A percentile compares a stretch with the other conserved stretches of the same genome.
phyloP scores from a whole-genome alignment of 768 basidiomycete species.

The Boletus speciosus region DNA sequence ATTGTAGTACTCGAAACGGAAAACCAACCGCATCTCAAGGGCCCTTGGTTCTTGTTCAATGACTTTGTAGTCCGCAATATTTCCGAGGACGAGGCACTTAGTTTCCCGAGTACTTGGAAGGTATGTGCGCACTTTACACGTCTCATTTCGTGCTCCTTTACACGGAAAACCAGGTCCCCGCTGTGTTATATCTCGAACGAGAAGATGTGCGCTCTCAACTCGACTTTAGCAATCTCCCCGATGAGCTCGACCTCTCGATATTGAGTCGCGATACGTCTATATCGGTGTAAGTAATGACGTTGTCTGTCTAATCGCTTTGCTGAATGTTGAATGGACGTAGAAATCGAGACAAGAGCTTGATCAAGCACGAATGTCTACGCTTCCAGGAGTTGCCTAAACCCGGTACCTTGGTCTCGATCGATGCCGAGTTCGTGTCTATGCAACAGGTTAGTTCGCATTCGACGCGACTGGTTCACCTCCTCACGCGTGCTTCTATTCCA shows the following conservation, averaged over 20 bases:
- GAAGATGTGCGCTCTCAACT: conserved; percentile 54
- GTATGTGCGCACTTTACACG: conserved; percentile 37
- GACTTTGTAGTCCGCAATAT: conserved; percentile 90
- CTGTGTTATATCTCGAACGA: conserved; percentile 88
- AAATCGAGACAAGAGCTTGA: conserved; percentile 65
- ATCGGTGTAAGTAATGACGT: conserved; percentile 53
- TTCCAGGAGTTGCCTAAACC: conserved; percentile 77
- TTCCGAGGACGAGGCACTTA: conserved; percentile 80
- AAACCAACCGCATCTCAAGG: conserved; percentile 34
- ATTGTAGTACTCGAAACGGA: conserved; percentile 68
- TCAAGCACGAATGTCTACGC: conserved; percentile 75
- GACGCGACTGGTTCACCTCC: neutral
- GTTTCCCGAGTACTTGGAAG: conserved; percentile 92
- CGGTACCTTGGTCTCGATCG: conserved; percentile 90
- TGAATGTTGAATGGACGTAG: conserved; percentile 36
- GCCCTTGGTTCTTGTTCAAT: conserved; percentile 93
- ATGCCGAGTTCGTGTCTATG: conserved; percentile 97
- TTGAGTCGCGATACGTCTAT: conserved; percentile 86
- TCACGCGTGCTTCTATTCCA: neutral
- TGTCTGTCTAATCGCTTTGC: neutral
- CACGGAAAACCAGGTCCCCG: conserved; percentile 59
- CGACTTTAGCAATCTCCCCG: conserved; percentile 63
- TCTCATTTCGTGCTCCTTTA: neutral
- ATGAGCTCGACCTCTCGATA: conserved; percentile 67
- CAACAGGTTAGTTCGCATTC: conserved; percentile 60